Percentiles rank a stretch among this genome's conserved stretches.
Conservation (phyloP, 176 grass and related monocot species). For the Carex parvula region DNA sequence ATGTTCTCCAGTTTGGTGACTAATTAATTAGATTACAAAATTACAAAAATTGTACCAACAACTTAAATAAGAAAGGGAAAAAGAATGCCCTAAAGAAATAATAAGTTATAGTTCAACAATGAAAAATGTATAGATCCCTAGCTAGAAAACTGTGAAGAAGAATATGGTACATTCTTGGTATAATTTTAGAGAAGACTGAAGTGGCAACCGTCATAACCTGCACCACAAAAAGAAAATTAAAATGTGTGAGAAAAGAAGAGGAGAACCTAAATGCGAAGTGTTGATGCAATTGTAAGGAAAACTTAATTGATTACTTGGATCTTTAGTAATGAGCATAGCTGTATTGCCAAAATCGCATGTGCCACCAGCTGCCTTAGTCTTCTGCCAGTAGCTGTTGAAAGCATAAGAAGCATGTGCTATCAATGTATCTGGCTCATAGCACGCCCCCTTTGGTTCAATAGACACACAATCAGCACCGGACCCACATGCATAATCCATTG, state of each 20-base stretch:
- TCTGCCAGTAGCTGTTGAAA: conserved; percentile 93
- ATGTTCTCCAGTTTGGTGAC: not conserved
- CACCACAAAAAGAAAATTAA: not conserved
- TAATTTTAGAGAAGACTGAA: conserved; percentile 58
- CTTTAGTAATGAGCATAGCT: conserved; percentile 82
- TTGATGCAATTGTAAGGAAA: not conserved
- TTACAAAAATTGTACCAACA: conserved; percentile 20
- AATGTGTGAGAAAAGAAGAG: conserved; percentile 6
- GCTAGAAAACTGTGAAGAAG: conserved; percentile 2
- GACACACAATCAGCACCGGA: conserved; percentile 67
- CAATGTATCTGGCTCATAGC: conserved; percentile 68
- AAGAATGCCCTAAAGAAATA: conserved; percentile 18
- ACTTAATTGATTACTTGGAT: conserved; percentile 58
- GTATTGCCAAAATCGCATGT: conserved; percentile 87
- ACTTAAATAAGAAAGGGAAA: not conserved
- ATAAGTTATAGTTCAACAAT: conserved; percentile 9
- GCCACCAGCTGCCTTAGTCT: conserved; percentile 62
- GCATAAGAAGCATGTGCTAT: conserved; percentile 71
- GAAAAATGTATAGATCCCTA: not conserved
- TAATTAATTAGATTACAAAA: conserved; percentile 25
- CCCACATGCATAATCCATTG: conserved; percentile 88
- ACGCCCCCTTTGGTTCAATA: conserved; percentile 43
- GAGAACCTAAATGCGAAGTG: too few relatives aligned
- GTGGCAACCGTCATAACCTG: conserved; percentile 64
- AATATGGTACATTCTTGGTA: not conserved